Base-by-base conservation (phyloP, 805 yeast genomes). In the Saccharomycopsis oosterbeekiorum region DNA sequence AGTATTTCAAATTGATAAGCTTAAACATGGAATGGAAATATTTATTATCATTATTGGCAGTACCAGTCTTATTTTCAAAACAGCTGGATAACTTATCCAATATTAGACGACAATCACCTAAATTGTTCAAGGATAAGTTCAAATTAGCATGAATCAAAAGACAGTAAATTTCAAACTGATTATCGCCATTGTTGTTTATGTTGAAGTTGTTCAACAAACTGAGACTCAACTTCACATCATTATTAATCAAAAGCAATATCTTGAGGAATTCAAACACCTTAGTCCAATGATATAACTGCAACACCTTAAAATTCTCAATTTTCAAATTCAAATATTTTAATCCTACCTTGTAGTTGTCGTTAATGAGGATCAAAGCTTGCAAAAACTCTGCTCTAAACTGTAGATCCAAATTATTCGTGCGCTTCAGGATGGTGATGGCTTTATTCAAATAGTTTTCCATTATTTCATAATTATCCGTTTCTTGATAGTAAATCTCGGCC, bases 321-420 rank as follows among this genome's bases (percentile, higher is more conserved):
- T 62, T 62, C 8, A 55, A 36, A 15, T 59, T 58, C 5, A 64
- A 26, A 42, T 64, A 64, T 17, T 59, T 60, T 19, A 56, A 42
- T 2, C 59, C 64, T n/a, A 62, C 29, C 12, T 41, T 54, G 15
- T 60, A 15, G 40, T 57, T 61, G 34, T 55, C 62, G 21, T n/a
- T 10, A 17, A 55, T 54, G 37, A 64, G 51, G 1, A 60, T 24
- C 8, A 17, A 14, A 2, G 65, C 65, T 6, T 59, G 56, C n/a
- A 62, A 51, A 51, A 36, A 62, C 39, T 64, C 66, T 10, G 60
- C 61, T 34, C 56, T 59, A 55, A 62, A 63, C 29, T 63, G 64
- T 19, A 62, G 24, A 19, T 41, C 39, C 40, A 59, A 29, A 8
- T 19, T 17, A 14, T 60, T 58, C 1, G 59, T 54, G 14, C 66